Conservation (phyloP, 75 land plant genomes). For the Larix kaempferi region DNA sequence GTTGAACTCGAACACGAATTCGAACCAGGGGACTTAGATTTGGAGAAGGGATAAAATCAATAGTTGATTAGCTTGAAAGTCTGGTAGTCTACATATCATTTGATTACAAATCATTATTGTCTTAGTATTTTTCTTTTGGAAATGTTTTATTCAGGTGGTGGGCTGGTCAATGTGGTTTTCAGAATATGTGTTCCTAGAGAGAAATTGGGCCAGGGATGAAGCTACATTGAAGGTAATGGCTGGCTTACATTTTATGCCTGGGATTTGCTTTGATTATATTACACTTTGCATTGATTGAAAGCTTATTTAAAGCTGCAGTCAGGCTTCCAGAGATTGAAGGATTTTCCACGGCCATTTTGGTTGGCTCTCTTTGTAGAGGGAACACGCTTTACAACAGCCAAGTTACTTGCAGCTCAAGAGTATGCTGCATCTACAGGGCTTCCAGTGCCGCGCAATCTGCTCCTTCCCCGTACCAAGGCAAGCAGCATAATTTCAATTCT, state of each 20-base stretch:
- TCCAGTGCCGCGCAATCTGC: slow-evolving; percentile 41
- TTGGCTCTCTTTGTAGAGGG: slow-evolving; percentile 59
- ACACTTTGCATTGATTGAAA: not conserved
- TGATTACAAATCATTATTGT: not conserved
- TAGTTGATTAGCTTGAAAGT: not conserved
- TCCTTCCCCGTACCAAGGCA: slow-evolving; percentile 55
- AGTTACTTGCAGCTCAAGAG: slow-evolving; percentile 46
- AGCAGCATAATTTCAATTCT: not conserved
- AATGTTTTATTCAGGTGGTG: slow-evolving; percentile 28
- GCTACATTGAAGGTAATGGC: slow-evolving; percentile 35
- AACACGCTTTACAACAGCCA: slow-evolving; percentile 45
- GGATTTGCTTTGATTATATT: not conserved
- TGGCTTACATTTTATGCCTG: not conserved
- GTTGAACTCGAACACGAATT: too few relatives aligned
- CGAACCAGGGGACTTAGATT: too few relatives aligned
- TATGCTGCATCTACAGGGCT: slow-evolving; percentile 35
- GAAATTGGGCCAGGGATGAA: slow-evolving; percentile 49
- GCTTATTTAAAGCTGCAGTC: slow-evolving; percentile 23
- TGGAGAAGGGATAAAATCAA: not conserved
- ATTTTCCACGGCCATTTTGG: slow-evolving; percentile 45
- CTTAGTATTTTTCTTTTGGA: not conserved
- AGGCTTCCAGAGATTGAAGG: slow-evolving; percentile 39
- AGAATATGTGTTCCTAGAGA: slow-evolving; percentile 51
- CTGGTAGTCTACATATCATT: not conserved
- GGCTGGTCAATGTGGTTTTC: slow-evolving; percentile 68